Base-by-base conservation (phyloP, 257 asterid species). In the Nicotiana paniculata region DNA sequence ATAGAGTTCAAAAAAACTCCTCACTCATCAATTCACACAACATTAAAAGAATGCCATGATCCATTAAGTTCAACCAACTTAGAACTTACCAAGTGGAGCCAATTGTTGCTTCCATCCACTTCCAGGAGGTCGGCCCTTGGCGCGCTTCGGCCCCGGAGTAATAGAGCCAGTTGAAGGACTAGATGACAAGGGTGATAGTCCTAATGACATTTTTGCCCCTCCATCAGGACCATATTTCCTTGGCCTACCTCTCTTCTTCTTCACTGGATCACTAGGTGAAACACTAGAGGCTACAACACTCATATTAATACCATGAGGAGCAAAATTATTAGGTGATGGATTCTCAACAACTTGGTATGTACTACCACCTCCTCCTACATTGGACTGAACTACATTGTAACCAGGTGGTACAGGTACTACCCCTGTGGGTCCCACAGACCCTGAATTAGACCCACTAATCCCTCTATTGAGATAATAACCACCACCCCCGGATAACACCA, bases 191-290 rank as follows among this genome's bases (percentile, higher is more conserved):
- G 98, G 95, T 76, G 98, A 91, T 77, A 92, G 81, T 66, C 89
- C 95, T 61, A 94, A 83, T 39, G 93, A 87, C 97, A 88, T 88
- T 69, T 89, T 91, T 64, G 95, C 90, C 70, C 97, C 90, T 66
- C 97, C 97, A 81, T 93, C 97, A 3, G 98, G 97, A 54, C 89
- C 98, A 82, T 96, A 96, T 64, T 96, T 96, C 83, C 99, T 90
- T 3, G 99, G 99, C 85, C 99, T 88, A 21, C 99, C 99, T 86
- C 99, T 90, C 90, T 96, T 96, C 87, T 93, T 95, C 91, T 93
- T 96, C 85, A 85, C 94, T 2, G 89, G 84, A 81, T 91, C 97
- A 46, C 91, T 84, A 37, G 86, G 87, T 5, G 92, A 54, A 77
- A 48, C 84, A 84, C 83, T 70, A 28, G 94, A 46, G 61, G 91